Percentiles rank a stretch among this genome's conserved stretches.
Conservation (phyloP, 1,284 basidiomycete species). For the Schizophyllum amplum region DNA sequence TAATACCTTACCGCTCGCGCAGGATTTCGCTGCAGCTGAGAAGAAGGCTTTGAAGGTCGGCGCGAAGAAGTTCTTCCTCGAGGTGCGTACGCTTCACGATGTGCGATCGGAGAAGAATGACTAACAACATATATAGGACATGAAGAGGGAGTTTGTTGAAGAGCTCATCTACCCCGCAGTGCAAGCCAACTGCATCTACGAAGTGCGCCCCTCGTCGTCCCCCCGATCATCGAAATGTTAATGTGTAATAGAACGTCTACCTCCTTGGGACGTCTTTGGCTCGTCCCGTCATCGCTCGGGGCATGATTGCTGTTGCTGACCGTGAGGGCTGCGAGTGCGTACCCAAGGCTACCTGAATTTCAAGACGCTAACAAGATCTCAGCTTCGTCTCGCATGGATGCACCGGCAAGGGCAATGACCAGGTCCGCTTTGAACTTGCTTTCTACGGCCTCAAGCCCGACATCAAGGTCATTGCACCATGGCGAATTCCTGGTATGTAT, state of each 20-base stretch:
- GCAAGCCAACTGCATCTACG: conserved; percentile 99
- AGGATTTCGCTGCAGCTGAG: conserved; percentile 94
- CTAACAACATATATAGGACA: conserved; percentile 50
- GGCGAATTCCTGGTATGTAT: conserved; percentile 81
- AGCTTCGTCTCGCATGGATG: conserved; percentile 97
- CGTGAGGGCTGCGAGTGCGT: conserved; percentile 88
- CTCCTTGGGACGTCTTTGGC: conserved; percentile 97
- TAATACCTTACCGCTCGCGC: not conserved
- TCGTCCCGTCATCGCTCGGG: conserved; percentile 96
- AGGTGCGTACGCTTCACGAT: conserved; percentile 36
- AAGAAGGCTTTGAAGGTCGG: conserved; percentile 90
- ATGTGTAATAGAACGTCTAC: conserved; percentile 93
- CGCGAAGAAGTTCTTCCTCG: conserved; percentile 92
- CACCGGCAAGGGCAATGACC: conserved; percentile 99
- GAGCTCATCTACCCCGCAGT: conserved; percentile 97
- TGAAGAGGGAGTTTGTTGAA: conserved; percentile 92
- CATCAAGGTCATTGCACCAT: conserved; percentile 98
- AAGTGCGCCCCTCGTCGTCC: conserved; percentile 39
- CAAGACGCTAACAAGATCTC: too few relatives aligned
- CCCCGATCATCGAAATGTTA: too few relatives aligned
- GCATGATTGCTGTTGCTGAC: conserved; percentile 94
- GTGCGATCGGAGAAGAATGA: not conserved
- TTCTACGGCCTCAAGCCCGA: conserved; percentile 98
- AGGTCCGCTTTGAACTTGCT: conserved; percentile 98
- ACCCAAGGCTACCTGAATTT: too few relatives aligned